These are phyloP conservation scores for Colletotrichum viniferum DNA, from an alignment of 2,329 filamentous ascomycete species.

Conservation along the genomic window DNA sequence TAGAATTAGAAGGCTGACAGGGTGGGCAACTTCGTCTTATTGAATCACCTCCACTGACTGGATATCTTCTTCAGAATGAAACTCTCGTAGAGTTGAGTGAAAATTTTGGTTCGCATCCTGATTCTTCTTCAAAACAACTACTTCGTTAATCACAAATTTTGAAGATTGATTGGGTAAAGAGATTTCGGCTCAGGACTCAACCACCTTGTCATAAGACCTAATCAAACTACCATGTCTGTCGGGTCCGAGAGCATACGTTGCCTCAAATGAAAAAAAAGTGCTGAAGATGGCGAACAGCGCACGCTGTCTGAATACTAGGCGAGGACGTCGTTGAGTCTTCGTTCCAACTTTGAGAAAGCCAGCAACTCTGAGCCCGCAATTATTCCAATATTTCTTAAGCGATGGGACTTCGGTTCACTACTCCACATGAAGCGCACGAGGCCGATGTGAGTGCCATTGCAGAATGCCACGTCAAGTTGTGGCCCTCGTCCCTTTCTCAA, in stretches of 20 bases:
- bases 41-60: too few relatives aligned
- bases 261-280: background rate
- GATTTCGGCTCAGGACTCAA: background rate
- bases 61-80: background rate
- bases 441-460: background rate
- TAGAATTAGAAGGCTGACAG: background rate
- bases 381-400: background rate
- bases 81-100: rapidly evolving
- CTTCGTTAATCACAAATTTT: rapidly evolving
- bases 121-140: background rate
- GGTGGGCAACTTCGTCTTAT: background rate
- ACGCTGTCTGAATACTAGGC: background rate
- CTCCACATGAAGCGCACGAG: background rate
- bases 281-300: background rate
- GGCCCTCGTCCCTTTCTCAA: background rate
- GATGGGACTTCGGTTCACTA: background rate
- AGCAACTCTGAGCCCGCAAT: background rate
- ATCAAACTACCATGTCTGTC: background rate
- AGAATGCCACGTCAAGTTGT: background rate
- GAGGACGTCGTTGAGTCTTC: background rate
- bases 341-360: background rate
- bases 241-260: background rate
- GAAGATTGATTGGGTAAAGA: background rate
- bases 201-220: background rate
- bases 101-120: background rate